A percentile compares a stretch with the other conserved stretches of the same genome.
These are phyloP conservation scores for Melastoma malabathricum DNA, from an alignment of 345 rosid genomes.

Conservation along the genomic window DNA sequence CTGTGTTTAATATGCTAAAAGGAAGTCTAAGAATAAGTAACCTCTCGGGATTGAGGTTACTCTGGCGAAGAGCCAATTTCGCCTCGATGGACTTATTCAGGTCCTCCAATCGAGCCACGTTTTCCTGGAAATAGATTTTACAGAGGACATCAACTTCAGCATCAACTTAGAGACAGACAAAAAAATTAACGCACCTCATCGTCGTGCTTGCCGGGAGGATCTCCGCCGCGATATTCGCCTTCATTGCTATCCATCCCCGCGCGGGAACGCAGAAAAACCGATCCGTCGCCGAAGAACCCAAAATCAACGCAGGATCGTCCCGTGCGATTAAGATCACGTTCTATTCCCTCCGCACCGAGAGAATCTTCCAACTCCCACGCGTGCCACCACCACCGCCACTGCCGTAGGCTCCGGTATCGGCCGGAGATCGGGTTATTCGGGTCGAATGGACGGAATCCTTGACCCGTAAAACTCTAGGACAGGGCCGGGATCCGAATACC, in stretches of 20 bases:
- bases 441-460: no score
- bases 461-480: no score
- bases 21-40: not conserved
- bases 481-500: no score
- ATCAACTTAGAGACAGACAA: not conserved
- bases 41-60: conserved; percentile 81
- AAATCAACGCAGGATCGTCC: no score
- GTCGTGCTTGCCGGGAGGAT: conserved; percentile 45
- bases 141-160: not conserved
- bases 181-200: conserved; percentile 40
- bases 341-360: no score
- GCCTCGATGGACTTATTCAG: conserved; percentile 69
- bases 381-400: no score
- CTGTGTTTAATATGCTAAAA: not conserved
- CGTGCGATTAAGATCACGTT: no score
- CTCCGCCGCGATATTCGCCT: conserved; percentile 40
- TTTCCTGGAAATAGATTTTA: conserved; percentile 37
- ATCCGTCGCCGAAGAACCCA: not conserved
- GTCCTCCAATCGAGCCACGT: conserved; percentile 79
- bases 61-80: conserved; percentile 80
- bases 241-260: conserved; percentile 13
- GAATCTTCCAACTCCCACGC: no score
- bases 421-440: no score
- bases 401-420: no score
- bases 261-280: not conserved